These are phyloP conservation scores for Cucurbitaria berberidis DNA, from an alignment of 2,329 filamentous ascomycete species.

Conservation along the genomic window DNA sequence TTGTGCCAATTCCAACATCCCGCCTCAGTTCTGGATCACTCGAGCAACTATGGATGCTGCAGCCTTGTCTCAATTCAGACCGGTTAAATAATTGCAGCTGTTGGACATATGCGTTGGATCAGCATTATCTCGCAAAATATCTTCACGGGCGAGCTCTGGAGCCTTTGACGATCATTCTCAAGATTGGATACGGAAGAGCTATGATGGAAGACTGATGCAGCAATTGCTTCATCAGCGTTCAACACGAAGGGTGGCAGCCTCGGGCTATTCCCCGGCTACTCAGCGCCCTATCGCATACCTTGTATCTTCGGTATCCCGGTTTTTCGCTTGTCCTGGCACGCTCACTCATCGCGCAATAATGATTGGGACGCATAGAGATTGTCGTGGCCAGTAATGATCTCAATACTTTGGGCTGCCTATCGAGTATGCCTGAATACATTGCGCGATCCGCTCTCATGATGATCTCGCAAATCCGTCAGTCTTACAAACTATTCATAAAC, in stretches of 20 bases:
- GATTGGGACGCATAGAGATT: not conserved
- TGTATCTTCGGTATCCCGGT: slow-evolving; percentile 3
- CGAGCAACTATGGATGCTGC: not conserved
- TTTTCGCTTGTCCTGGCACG: not conserved
- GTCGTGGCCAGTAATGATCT: not conserved
- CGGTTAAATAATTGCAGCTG: not conserved
- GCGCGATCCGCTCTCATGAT: not conserved
- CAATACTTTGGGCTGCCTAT: not conserved
- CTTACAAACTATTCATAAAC: slow-evolving; percentile 3
- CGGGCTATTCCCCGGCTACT: slow-evolving; percentile 6
- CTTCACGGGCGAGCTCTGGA: not conserved
- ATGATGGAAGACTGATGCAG: slow-evolving; percentile 9
- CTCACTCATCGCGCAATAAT: not conserved
- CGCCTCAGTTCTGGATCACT: not conserved
- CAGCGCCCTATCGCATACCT: slow-evolving; percentile 4
- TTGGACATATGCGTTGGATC: not conserved
- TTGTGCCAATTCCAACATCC: not conserved
- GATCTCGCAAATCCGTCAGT: not conserved
- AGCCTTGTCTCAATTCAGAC: not conserved
- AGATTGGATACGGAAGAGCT: not conserved
- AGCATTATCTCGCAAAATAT: not conserved
- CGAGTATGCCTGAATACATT: slow-evolving; percentile 3
- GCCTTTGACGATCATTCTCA: not conserved
- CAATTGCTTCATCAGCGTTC: slow-evolving; percentile 9
- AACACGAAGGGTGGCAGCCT: slow-evolving; percentile 1